Evolutionary conservation across 345 rosid species (phyloP), one percentile per base, ranked within the genome.

Genomic region (Dipteronia sinensis): DNA sequence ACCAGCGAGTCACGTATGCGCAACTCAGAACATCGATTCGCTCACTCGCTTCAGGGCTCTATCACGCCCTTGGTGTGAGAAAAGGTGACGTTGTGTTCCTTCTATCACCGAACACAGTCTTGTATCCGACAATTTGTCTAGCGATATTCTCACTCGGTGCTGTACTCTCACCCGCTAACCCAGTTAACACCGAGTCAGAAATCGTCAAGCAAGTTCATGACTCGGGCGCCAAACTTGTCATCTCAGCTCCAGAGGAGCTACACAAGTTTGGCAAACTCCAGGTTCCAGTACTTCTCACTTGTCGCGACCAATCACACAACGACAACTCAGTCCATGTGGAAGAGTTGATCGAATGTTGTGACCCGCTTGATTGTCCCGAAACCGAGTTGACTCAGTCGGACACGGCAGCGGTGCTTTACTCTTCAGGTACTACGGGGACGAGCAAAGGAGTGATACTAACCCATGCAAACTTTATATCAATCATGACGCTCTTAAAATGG

Each of bases 351-450:
- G 85, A 85, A 51, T 64, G 86, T 55, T 69, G 86, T 11, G 89
- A 87, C 56, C 83, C 86, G 7, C 13, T 6, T 1, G 85, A 85
- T 40, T 69, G 77, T 53, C 80, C 84, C 0, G 61, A 6, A 6
- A 61, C 69, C 27, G 65, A 71, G 59, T 38, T 87, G 22, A 73
- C 63, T 13, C 94, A 89, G 70, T 44, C 85, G 0, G 91, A 91
- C 74, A 88, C 86, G 3, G 92, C 92, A 0, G 89, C 94, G 7
- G 61, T 91, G 31, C 82, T 89, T 2, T 91, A 89, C 82, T 91
- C 91, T 20, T 91, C 94, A n/a, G 94, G 91, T 15, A 91, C 94
- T 15, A 86, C 92, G 0, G 92, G 94, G 11, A 78, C 78, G 10
- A 91, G 91, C 80, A 91, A 91, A 76, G 94, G 94, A 1, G 91